Percentiles rank a stretch among this genome's conserved stretches.
Evolutionary conservation across 2,329 filamentous ascomycete genomes (phyloP).

Genomic region (Hypocrella siamensis): DNA sequence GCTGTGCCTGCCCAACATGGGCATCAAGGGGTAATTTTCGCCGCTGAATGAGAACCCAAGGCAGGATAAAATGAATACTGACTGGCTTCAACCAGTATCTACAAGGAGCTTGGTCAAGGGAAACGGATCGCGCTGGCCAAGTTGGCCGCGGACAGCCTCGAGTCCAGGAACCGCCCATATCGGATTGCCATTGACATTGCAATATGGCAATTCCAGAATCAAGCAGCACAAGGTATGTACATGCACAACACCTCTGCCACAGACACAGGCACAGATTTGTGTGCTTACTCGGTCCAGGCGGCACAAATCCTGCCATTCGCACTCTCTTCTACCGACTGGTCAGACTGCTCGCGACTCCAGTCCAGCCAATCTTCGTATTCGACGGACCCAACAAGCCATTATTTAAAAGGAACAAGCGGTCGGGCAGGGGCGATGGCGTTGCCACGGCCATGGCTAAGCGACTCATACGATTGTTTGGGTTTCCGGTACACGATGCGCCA

Average conservation of each 20-base stretch:
- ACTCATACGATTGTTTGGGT: constrained; percentile 71
- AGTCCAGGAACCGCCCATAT: constrained; percentile 54
- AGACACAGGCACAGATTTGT: neutral
- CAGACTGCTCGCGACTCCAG: constrained; percentile 58
- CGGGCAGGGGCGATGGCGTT: constrained; percentile 47
- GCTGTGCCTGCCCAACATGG: constrained; percentile 25
- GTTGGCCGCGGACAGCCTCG: constrained; percentile 63
- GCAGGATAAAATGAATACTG: neutral
- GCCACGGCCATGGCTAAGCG: constrained; percentile 67
- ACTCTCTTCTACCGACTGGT: constrained; percentile 87
- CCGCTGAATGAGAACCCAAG: neutral
- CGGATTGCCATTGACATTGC: constrained; percentile 86
- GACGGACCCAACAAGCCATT: constrained; percentile 73
- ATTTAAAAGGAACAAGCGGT: constrained; percentile 76
- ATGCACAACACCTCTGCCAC: neutral
- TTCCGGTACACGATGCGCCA: constrained; percentile 70
- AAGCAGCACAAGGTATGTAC: constrained; percentile 53
- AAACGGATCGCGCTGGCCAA: constrained; percentile 68
- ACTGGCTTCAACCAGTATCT: constrained; percentile 47
- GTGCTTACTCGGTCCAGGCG: constrained; percentile 32
- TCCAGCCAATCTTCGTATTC: constrained; percentile 81
- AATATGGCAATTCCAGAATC: constrained; percentile 94
- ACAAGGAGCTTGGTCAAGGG: constrained; percentile 74
- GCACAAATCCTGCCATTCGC: constrained; percentile 75
- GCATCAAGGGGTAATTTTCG: constrained; percentile 44